Conservation (phyloP, 345 rosid species). For the Citrus sp. region DNA sequence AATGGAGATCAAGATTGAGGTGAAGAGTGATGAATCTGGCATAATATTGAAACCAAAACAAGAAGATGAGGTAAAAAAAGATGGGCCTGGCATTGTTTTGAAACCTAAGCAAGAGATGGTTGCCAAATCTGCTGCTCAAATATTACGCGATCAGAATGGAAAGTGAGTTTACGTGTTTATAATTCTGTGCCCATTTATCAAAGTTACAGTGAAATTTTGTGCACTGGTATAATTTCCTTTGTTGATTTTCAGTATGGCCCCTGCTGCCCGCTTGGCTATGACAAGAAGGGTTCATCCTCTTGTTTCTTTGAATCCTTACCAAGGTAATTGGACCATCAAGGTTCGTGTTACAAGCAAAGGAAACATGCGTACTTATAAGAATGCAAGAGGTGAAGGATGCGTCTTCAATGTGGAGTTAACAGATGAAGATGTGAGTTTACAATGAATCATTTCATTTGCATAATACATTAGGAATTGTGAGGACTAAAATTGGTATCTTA, state of each 20-base stretch:
- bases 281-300: conserved; percentile 92
- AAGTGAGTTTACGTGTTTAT: conserved; percentile 44
- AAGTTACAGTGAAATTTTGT: not conserved
- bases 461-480: not conserved
- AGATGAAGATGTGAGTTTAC: conserved; percentile 76
- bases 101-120: conserved; percentile 67
- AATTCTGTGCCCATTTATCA: not conserved
- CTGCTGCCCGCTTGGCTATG: conserved; percentile 79
- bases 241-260: conserved; percentile 63
- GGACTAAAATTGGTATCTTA: not conserved
- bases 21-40: conserved; percentile 22
- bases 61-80: conserved; percentile 31
- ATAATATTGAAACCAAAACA: conserved; percentile 41
- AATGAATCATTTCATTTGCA: not conserved
- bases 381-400: conserved; percentile 91
- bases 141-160: conserved; percentile 56
- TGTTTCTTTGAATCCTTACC: conserved; percentile 89
- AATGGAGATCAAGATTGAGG: conserved; percentile 44
- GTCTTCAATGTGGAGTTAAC: conserved; percentile 95
- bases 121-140: conserved; percentile 83
- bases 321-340: conserved; percentile 94
- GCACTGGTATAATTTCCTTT: not conserved
- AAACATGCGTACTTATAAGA: conserved; percentile 75
- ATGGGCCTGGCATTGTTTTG: conserved; percentile 40
- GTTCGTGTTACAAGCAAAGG: conserved; percentile 88